Conservation (phyloP, 768 basidiomycete genomes). For the Serendipita sp. region DNA sequence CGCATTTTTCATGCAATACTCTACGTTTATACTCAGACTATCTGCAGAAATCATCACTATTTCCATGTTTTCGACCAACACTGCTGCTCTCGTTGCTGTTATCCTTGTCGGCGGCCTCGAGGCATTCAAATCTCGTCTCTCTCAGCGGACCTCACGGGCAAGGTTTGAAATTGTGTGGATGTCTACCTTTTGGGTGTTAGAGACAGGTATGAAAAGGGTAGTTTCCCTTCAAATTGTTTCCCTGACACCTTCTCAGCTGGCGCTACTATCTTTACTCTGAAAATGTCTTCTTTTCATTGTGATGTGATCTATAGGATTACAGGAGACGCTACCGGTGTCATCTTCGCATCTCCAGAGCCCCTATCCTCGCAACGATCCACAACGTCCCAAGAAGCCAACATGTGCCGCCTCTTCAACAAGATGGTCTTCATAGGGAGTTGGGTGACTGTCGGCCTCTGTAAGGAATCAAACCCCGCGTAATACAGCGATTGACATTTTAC, state of each 20-base stretch:
- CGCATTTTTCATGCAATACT: background rate
- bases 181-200: background rate
- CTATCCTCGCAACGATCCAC: background rate
- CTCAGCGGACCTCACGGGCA: background rate
- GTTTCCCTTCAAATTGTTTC: background rate
- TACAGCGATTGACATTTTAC: background rate
- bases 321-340: background rate
- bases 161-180: background rate
- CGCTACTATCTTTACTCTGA: background rate
- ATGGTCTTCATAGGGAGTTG: background rate
- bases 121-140: background rate
- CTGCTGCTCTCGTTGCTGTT: background rate
- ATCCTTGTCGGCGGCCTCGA: background rate
- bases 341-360: background rate
- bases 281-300: background rate
- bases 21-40: background rate
- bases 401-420: background rate
- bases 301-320: background rate
- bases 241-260: background rate
- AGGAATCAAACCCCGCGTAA: background rate
- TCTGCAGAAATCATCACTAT: background rate
- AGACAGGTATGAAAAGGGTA: background rate
- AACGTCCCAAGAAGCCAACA: background rate
- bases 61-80: background rate
- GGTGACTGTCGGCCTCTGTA: background rate